Base-by-base conservation (phyloP, 345 rosid species). In the Zanthoxylum bungeanum region DNA sequence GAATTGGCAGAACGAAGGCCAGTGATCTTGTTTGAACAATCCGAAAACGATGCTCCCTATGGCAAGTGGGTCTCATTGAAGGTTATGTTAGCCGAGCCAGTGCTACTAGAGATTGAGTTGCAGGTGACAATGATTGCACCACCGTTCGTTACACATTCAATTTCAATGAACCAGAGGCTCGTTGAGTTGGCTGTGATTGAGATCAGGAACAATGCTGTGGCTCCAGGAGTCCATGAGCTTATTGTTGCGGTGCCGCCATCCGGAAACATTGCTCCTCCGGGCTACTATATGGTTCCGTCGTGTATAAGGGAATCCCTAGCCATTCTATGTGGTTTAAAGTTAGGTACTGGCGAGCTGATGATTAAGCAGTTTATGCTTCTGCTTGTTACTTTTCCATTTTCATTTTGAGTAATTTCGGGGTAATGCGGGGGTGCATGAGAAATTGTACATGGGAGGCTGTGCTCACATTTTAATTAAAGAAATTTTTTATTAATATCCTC, bases 151-250 rank as follows among this genome's bases (percentile, higher is more conserved):
- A 91, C 95, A 1, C 97, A 91, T 39, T 84, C 91, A 24, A 75
- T 87, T 34, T 76, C 85, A 12, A 91, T 91, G 97, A 91, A 91
- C 71, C 91, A 87, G 82, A 87, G 97, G 71, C 53, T 85, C 66
- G 21, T 87, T 7, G 8, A 73, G 9, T 70, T 85, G 81, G 87
- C 75, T 17, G 9, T 77, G 7, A 47, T 25, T 1, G 19, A 33
- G 0, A 85, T 85, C 66, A 46, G 24, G 21, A 50, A 34, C 17
- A 22, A 69, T 21, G n/a, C n/a, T n/a, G 60, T 46, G 0, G 44
- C n/a, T 3, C 55, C 55, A 0, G 80, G 80, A 36, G n/a, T 51
- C 8, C 70, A 74, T 10, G 55, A 31, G 1, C 60, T 87, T 27
- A 37, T 22, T 0, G 72, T 73, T 1, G 28, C 36, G 8, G 77